These are phyloP conservation scores for Daldinia concentrica DNA, from an alignment of 495 filamentous ascomycete genomes.

Conservation along the genomic window DNA sequence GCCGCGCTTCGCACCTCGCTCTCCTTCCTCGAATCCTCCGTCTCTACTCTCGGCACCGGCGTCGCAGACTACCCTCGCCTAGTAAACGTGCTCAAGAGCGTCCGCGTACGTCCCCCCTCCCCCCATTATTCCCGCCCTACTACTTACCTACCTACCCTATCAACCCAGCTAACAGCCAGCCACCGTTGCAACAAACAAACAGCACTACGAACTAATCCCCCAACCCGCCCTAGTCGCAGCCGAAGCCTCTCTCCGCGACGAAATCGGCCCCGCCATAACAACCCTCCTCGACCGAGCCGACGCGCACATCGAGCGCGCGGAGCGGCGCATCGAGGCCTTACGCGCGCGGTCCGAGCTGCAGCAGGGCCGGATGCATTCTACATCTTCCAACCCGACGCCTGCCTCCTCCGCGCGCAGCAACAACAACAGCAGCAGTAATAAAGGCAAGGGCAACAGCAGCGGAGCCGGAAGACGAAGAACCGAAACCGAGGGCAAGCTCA, in stretches of 20 bases:
- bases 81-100: slow-evolving; percentile 56
- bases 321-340: slow-evolving; percentile 58
- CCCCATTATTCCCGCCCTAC: not conserved
- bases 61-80: slow-evolving; percentile 60
- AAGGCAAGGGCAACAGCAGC: not conserved
- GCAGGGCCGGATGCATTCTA: slow-evolving; percentile 52
- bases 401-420: not conserved
- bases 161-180: not conserved
- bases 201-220: slow-evolving; percentile 64
- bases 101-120: slow-evolving; percentile 49
- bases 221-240: slow-evolving; percentile 58
- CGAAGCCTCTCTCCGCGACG: slow-evolving; percentile 60
- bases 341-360: slow-evolving; percentile 59
- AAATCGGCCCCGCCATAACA: slow-evolving; percentile 58
- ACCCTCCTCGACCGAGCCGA: slow-evolving; percentile 59
- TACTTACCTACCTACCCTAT: not conserved
- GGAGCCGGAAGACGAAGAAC: slow-evolving; percentile 24
- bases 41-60: slow-evolving; percentile 54
- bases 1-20: slow-evolving; percentile 59
- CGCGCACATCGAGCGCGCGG: slow-evolving; percentile 55
- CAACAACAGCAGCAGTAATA: not conserved
- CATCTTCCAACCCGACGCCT: slow-evolving; percentile 7
- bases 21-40: slow-evolving; percentile 61
- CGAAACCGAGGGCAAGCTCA: slow-evolving; percentile 45
- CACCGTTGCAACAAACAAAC: not conserved